These are phyloP conservation scores for Moricandia arvensis DNA, from an alignment of 345 rosid genomes.

Conservation along the genomic window DNA sequence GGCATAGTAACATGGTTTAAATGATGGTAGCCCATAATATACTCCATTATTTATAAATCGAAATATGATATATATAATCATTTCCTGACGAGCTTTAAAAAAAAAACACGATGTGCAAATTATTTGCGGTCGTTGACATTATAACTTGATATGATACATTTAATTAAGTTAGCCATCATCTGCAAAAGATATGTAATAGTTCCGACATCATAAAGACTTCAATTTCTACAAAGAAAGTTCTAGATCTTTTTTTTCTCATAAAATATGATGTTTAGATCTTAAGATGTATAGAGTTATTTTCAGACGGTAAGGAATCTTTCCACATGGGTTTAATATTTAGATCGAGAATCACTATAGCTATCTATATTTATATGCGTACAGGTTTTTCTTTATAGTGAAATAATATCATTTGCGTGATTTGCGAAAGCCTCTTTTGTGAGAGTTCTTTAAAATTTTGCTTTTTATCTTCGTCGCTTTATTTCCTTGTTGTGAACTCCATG, in stretches of 20 bases:
- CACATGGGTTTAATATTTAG: slow-evolving; percentile 38
- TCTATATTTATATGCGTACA: neutral
- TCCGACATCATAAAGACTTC: neutral
- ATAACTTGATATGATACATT: neutral
- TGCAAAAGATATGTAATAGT: neutral
- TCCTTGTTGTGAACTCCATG: slow-evolving; percentile 8
- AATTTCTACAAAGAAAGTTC: neutral
- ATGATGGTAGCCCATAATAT: neutral
- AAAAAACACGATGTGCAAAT: neutral
- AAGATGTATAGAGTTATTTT: slow-evolving; percentile 25
- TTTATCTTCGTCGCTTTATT: slow-evolving; percentile 4
- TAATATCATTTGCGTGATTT: slow-evolving; percentile 23
- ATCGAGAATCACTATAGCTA: slow-evolving; percentile 19
- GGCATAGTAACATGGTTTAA: too few species aligned
- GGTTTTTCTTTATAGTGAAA: slow-evolving; percentile 10
- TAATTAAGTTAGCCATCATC: neutral
- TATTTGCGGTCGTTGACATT: neutral
- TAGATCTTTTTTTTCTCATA: neutral
- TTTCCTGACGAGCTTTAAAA: neutral
- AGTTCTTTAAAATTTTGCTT: slow-evolving; percentile 18
- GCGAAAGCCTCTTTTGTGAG: slow-evolving; percentile 18
- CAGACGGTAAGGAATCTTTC: slow-evolving; percentile 38
- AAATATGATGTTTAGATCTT: slow-evolving; percentile 29
- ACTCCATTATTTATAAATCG: neutral
- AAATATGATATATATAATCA: neutral